A percentile compares a stretch with the other conserved stretches of the same genome.
These are phyloP conservation scores for Sclerotiophoma versabilis DNA, from an alignment of 2,329 filamentous ascomycete genomes.

Conservation along the genomic window DNA sequence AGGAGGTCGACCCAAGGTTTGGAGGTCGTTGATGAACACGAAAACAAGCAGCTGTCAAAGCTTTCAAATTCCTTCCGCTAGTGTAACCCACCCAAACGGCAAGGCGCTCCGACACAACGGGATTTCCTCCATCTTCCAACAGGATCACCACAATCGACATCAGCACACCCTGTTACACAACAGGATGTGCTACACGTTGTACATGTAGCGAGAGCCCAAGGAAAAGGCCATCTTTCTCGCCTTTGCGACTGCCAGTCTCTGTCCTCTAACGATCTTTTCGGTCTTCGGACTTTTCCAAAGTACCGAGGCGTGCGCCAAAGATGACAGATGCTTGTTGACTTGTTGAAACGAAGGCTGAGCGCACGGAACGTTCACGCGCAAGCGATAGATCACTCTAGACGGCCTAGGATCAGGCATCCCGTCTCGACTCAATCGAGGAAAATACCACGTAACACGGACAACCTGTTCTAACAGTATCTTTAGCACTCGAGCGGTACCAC, in stretches of 20 bases:
- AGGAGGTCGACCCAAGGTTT: not conserved
- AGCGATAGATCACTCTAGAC: not conserved
- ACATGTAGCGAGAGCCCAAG: not conserved
- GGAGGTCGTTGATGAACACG: not conserved
- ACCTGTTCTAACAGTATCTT: too few relatives aligned
- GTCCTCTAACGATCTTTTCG: not conserved
- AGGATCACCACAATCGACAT: not conserved
- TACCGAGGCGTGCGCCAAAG: not conserved
- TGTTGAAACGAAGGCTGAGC: not conserved
- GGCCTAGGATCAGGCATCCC: not conserved
- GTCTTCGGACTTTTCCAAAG: not conserved
- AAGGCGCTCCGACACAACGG: slow-evolving; percentile 1
- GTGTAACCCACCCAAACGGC: slow-evolving; percentile 1
- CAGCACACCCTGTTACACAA: not conserved
- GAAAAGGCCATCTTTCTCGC: not conserved
- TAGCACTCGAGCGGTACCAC: not conserved
- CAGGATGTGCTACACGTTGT: not conserved
- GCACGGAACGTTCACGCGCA: not conserved
- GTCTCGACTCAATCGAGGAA: not conserved
- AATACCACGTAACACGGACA: not conserved
- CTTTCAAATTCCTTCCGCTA: slow-evolving; percentile 6
- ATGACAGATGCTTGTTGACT: not conserved
- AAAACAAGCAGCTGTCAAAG: slow-evolving; percentile 7
- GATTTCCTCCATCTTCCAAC: not conserved
- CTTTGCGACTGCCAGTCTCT: not conserved